Conservation (phyloP, 1,139 yeast species). For the Citeromyces hawaiiensis region DNA sequence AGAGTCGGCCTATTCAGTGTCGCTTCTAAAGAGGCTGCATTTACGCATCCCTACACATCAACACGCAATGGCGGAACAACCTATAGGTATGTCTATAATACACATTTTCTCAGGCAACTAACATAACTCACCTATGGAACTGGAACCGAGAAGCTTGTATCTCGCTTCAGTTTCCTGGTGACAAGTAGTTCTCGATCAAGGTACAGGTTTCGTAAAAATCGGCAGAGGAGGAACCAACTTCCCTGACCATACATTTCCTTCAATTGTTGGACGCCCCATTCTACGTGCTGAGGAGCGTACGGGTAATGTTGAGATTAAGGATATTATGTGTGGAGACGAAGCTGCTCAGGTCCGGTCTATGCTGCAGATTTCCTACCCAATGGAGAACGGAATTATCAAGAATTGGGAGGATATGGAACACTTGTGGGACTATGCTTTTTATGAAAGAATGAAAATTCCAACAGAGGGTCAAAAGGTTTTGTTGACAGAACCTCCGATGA, state of each 20-base stretch:
- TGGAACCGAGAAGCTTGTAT: not conserved
- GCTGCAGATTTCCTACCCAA: constrained; percentile 86
- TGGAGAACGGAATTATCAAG: constrained; percentile 96
- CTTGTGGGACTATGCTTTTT: constrained; percentile 95
- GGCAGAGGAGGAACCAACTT: constrained; percentile 96
- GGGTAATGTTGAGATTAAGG: constrained; percentile 61
- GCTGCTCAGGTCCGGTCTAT: constrained; percentile 86
- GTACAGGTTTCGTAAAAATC: constrained; percentile 93
- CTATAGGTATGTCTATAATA: constrained; percentile 35
- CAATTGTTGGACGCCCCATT: constrained; percentile 96
- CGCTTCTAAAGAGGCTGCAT: too few species aligned
- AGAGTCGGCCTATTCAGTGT: too few species aligned
- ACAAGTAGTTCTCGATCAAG: constrained; percentile 83
- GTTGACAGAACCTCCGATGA: constrained; percentile 96
- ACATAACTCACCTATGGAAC: not conserved
- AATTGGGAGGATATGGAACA: constrained; percentile 99
- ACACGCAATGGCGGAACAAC: constrained; percentile 19
- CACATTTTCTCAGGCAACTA: not conserved
- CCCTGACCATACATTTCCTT: constrained; percentile 97
- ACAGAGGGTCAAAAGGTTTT: constrained; percentile 72
- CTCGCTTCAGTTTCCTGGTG: constrained; percentile 1
- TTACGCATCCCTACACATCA: constrained; percentile 1
- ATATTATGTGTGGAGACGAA: constrained; percentile 96
- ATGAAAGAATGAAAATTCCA: constrained; percentile 73
- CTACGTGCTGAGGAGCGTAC: constrained; percentile 91